Percentiles rank a stretch among this genome's conserved stretches.
Evolutionary conservation across 768 basidiomycete species (phyloP).

Genomic region (Suillus fuscotomentosus): DNA sequence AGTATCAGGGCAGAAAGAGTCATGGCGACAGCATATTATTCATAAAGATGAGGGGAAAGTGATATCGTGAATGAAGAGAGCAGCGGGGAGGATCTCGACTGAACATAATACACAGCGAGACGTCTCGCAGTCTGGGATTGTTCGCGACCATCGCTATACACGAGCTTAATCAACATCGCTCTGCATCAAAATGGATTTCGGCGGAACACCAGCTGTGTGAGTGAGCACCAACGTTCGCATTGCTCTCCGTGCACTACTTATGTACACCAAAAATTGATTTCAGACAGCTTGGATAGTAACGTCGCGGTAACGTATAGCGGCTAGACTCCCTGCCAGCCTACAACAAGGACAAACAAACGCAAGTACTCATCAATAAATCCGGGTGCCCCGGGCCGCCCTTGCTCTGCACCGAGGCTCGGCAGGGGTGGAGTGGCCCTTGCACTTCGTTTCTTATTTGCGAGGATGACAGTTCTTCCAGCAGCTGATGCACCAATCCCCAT

Average conservation of each 20-base stretch:
- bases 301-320: background rate
- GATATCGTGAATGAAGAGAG: background rate
- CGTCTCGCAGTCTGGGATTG: background rate
- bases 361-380: background rate
- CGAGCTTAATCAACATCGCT: background rate
- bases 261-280: background rate
- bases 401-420: background rate
- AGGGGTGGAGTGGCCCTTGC: background rate
- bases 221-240: background rate
- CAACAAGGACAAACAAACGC: background rate
- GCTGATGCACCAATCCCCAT: conserved; percentile 60
- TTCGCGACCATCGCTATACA: background rate
- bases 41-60: background rate
- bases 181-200: background rate
- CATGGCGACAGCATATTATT: background rate
- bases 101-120: background rate
- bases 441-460: background rate
- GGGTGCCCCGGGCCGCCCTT: background rate
- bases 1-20: background rate
- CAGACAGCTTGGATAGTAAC: background rate
- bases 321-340: background rate
- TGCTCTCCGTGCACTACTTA: background rate
- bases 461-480: conserved; percentile 19
- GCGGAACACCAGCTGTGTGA: background rate
- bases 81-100: no score